phyloP scores from a whole-genome alignment of 2,329 filamentous ascomycete species.

The Microsporum audouinii region DNA sequence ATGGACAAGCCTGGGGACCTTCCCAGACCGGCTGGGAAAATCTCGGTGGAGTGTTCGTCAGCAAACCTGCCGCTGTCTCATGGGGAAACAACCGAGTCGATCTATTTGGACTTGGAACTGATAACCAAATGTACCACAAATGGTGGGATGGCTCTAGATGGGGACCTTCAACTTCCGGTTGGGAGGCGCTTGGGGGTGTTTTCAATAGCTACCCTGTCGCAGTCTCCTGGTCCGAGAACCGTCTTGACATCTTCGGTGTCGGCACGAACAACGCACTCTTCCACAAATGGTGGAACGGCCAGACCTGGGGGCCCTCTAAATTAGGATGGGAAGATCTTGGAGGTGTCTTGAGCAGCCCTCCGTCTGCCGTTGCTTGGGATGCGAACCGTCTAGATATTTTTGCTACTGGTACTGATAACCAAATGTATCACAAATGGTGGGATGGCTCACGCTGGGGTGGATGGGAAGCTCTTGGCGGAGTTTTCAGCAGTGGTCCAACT shows the following conservation, averaged over 20 bases:
- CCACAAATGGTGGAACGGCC: constrained; percentile 13
- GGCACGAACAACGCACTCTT: constrained; percentile 12
- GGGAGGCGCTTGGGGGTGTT: constrained; percentile 12
- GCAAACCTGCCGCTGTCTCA: constrained; percentile 15
- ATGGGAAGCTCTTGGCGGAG: constrained; percentile 14
- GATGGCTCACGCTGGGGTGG: constrained; percentile 9
- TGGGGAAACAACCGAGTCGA: constrained; percentile 16
- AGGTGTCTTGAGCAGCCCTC: constrained; percentile 15
- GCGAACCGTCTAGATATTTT: constrained; percentile 16
- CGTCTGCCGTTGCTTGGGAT: constrained; percentile 15
- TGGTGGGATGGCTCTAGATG: constrained; percentile 14
- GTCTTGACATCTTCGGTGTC: constrained; percentile 13
- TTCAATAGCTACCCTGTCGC: constrained; percentile 12
- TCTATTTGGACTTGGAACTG: constrained; percentile 16
- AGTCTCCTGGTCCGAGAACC: constrained; percentile 11
- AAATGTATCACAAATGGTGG: constrained; percentile 15
- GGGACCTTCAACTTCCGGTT: constrained; percentile 9
- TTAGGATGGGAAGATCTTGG: constrained; percentile 16
- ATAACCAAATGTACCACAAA: constrained; percentile 15
- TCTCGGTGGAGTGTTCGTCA: constrained; percentile 15
- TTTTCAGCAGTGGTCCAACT: constrained; percentile 14
- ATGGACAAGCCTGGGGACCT: constrained; percentile 12
- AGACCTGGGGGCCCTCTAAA: constrained; percentile 10
- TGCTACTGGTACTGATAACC: constrained; percentile 16
- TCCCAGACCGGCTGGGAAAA: constrained; percentile 13